Percentiles rank a stretch among this genome's conserved stretches.
Conservation (phyloP, 139 green algal genomes). For the Cymbomonas tetramitiformis region DNA sequence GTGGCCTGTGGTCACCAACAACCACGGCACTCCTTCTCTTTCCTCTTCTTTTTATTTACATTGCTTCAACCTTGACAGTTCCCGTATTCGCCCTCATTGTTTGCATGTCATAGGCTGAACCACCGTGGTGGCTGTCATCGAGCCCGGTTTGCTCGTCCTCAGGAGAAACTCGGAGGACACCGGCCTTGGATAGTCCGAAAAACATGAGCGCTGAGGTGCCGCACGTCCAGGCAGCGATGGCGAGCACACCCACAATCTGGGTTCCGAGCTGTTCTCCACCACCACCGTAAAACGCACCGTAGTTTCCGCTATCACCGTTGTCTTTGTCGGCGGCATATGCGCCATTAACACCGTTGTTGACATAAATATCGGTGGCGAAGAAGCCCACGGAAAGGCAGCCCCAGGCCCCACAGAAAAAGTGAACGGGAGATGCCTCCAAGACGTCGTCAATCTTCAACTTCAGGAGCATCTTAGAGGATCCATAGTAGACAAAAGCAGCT, state of each 20-base stretch:
- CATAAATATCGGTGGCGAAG: slow-evolving; percentile 27
- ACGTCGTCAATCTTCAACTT: slow-evolving; percentile 40
- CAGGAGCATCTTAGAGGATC: slow-evolving; percentile 16
- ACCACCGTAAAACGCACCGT: slow-evolving; percentile 29
- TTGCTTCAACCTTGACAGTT: no score
- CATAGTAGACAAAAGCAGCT: slow-evolving; percentile 18
- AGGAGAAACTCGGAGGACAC: slow-evolving; percentile 25
- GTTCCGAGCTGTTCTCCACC: slow-evolving; percentile 26
- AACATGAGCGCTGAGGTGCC: slow-evolving; percentile 45
- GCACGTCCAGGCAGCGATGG: slow-evolving; percentile 46
- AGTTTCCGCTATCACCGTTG: slow-evolving; percentile 24
- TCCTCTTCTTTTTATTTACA: no score
- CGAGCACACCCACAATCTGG: slow-evolving; percentile 44
- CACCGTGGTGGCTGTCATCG: slow-evolving; percentile 39
- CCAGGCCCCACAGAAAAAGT: slow-evolving; percentile 41
- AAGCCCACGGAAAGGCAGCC: slow-evolving; percentile 25
- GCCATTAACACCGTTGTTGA: slow-evolving; percentile 20
- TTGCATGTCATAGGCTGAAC: slow-evolving; percentile 28
- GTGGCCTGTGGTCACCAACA: no score
- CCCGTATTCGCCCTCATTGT: no score
- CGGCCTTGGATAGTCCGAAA: slow-evolving; percentile 24
- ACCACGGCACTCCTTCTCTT: no score
- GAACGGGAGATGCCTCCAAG: slow-evolving; percentile 36
- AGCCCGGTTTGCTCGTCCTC: slow-evolving; percentile 36
- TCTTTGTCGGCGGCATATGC: background rate